phyloP scores from a whole-genome alignment of 2,329 filamentous ascomycete species.

The Colletotrichum melonis region DNA sequence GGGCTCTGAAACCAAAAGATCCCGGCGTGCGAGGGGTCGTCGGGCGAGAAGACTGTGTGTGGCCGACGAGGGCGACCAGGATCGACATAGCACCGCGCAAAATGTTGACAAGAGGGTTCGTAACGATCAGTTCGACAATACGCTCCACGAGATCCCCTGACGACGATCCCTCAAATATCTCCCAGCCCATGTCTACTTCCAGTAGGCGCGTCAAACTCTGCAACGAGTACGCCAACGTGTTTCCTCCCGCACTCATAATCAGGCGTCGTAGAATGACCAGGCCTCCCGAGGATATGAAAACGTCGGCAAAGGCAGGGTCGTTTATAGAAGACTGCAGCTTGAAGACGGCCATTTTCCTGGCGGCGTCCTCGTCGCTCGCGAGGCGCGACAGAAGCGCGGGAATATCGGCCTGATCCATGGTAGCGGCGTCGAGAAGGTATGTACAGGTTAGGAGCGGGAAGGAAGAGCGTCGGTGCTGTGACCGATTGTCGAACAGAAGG shows the following conservation, averaged over 20 bases:
- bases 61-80: conserved; percentile 90
- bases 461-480: conserved; percentile 16
- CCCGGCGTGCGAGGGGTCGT: conserved; percentile 59
- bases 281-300: conserved; percentile 92
- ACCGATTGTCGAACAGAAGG: conserved; percentile 18
- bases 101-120: conserved; percentile 96
- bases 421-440: conserved; percentile 22
- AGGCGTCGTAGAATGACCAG: conserved; percentile 83
- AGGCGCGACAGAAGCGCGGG: conserved; percentile 73
- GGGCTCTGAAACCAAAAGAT: conserved; percentile 86
- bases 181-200: conserved; percentile 98
- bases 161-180: conserved; percentile 76
- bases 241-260: conserved; percentile 87
- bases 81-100: conserved; percentile 97
- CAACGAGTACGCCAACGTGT: conserved; percentile 94
- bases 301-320: conserved; percentile 94
- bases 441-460: conserved; percentile 7
- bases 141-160: conserved; percentile 76
- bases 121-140: conserved; percentile 93
- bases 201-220: conserved; percentile 88
- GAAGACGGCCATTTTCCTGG: conserved; percentile 98
- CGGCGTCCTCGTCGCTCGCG: conserved; percentile 83
- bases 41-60: conserved; percentile 72
- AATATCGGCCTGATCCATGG: conserved; percentile 76
- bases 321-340: conserved; percentile 96